Percentiles rank a stretch among this genome's conserved stretches.
phyloP scores from a whole-genome alignment of 257 asterid species.

The Solanum chilense region DNA sequence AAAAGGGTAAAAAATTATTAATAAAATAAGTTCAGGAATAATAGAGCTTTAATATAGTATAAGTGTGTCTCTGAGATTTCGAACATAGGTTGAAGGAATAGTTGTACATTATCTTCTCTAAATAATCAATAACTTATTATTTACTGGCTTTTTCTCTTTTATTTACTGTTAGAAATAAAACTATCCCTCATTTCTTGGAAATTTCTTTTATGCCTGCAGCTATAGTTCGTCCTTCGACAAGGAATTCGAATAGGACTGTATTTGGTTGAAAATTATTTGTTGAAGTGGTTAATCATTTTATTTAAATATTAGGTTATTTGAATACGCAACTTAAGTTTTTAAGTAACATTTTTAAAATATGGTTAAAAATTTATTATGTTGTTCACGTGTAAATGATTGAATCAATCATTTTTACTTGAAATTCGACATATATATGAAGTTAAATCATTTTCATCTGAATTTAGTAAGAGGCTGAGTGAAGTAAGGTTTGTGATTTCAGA shows the following conservation, averaged over 20 bases:
- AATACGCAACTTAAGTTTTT: neutral
- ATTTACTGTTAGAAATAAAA: neutral
- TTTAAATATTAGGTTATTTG: neutral
- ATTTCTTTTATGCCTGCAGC: neutral
- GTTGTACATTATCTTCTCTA: too few relatives aligned
- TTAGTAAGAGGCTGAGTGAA: too few relatives aligned
- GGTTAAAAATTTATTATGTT: neutral
- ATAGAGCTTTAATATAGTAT: too few relatives aligned
- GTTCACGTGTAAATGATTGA: neutral
- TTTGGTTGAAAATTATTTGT: neutral
- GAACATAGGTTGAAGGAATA: accelerated
- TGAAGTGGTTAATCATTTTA: neutral
- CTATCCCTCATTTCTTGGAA: neutral
- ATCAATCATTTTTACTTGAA: neutral
- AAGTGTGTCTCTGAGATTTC: too few relatives aligned
- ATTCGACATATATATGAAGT: neutral
- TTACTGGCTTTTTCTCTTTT: neutral
- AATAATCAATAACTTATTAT: neutral
- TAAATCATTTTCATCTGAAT: too few relatives aligned
- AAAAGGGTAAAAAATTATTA: too few relatives aligned
- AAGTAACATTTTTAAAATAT: neutral
- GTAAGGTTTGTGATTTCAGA: neutral
- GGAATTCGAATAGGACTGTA: neutral
- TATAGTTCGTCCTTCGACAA: neutral
- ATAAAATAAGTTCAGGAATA: accelerated